These are phyloP conservation scores for Prunus mira DNA, from an alignment of 306 rosid genomes.

Conservation along the genomic window DNA sequence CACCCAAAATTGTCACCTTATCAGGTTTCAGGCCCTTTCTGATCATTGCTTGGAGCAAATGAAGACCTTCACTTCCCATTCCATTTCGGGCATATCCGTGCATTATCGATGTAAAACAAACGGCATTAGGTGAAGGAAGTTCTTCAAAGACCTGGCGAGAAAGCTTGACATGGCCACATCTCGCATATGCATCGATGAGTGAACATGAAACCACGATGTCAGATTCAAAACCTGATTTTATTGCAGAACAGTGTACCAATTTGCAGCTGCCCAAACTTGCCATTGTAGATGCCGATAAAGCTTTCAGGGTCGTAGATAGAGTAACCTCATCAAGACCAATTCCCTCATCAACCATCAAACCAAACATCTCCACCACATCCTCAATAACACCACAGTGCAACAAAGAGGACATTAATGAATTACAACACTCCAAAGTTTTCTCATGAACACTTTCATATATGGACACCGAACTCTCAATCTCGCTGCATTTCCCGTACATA, in stretches of 20 bases:
- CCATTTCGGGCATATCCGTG: conserved; percentile 76
- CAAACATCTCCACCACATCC: conserved; percentile 79
- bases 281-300: conserved; percentile 52
- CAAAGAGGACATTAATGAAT: conserved; percentile 85
- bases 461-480: conserved; percentile 57
- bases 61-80: conserved; percentile 64
- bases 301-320: conserved; percentile 64
- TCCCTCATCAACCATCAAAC: conserved; percentile 69
- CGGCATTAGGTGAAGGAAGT: conserved; percentile 52
- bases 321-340: conserved; percentile 64
- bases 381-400: conserved; percentile 48
- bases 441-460: conserved; percentile 49
- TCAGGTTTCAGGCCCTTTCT: conserved; percentile 66
- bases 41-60: conserved; percentile 55
- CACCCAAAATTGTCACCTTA: conserved; percentile 67
- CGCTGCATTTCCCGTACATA: conserved; percentile 77
- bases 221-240: conserved; percentile 66
- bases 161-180: conserved; percentile 56
- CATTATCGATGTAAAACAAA: conserved; percentile 80
- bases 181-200: conserved; percentile 69
- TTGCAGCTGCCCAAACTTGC: conserved; percentile 44
- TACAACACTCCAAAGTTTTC: conserved; percentile 59
- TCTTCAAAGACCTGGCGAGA: conserved; percentile 51
- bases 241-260: conserved; percentile 56
- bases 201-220: conserved; percentile 62